Evolutionary conservation across 768 basidiomycete species (phyloP).

Genomic region (Xerocomus spinulosus): DNA sequence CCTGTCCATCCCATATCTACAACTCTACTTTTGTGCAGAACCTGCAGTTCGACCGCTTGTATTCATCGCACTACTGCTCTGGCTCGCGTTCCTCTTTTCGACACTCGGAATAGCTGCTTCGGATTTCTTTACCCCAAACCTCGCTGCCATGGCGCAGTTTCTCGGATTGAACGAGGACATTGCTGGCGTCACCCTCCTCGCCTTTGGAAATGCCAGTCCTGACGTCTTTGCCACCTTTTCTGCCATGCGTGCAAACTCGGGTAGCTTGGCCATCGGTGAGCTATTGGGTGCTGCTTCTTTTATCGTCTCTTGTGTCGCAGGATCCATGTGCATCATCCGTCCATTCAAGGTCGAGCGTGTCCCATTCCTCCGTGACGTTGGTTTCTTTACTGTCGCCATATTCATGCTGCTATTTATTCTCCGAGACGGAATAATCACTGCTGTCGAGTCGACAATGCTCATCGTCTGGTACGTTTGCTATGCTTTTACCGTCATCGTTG

Average conservation of each 20-base stretch:
- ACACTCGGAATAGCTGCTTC: slow-evolving; percentile 93
- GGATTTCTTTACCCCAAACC: slow-evolving; percentile 97
- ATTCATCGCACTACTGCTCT: slow-evolving; percentile 63
- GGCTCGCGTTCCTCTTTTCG: slow-evolving; percentile 91
- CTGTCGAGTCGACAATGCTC: slow-evolving; percentile 69
- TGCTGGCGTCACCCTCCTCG: slow-evolving; percentile 94
- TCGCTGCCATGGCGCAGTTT: slow-evolving; percentile 81
- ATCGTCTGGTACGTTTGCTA: slow-evolving; percentile 74
- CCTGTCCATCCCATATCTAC: slow-evolving; percentile 66
- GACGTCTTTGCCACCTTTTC: slow-evolving; percentile 96
- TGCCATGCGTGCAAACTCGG: slow-evolving; percentile 80
- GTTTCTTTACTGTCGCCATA: slow-evolving; percentile 88
- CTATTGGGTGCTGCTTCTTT: slow-evolving; percentile 93
- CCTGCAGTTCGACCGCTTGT: slow-evolving; percentile 49
- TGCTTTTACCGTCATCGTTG: slow-evolving; percentile 67
- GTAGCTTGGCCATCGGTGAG: slow-evolving; percentile 90
- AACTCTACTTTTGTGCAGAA: slow-evolving; percentile 65
- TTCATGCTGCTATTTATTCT: slow-evolving; percentile 71
- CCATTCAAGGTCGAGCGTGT: slow-evolving; percentile 80
- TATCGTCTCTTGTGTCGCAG: slow-evolving; percentile 94
- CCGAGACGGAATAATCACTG: slow-evolving; percentile 64
- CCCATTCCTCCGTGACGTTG: slow-evolving; percentile 89
- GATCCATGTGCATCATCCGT: slow-evolving; percentile 95
- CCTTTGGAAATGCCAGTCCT: slow-evolving; percentile 96
- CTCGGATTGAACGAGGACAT: slow-evolving; percentile 90